These are phyloP conservation scores for Hamamelis virginiana DNA, from an alignment of 164 flowering plant genomes.

Conservation along the genomic window DNA sequence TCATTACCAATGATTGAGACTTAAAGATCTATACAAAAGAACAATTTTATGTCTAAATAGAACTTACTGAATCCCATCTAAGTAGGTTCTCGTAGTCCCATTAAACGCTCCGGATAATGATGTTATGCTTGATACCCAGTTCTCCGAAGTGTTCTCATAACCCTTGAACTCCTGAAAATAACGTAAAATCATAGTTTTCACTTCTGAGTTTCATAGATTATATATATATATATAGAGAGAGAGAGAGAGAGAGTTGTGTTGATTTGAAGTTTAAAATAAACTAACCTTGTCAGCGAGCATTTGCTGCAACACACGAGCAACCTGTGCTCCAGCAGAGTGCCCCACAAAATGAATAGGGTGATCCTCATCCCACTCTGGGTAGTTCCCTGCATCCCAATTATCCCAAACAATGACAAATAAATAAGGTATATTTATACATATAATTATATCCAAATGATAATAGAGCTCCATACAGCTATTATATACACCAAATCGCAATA, in stretches of 20 bases:
- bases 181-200: neutral
- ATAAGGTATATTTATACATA: neutral
- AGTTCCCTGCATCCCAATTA: constrained; percentile 55
- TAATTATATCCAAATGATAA: neutral
- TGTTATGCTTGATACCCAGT: constrained; percentile 92
- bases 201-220: neutral
- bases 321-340: constrained; percentile 99
- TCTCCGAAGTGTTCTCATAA: constrained; percentile 73
- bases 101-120: constrained; percentile 94
- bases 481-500: neutral
- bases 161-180: constrained; percentile 74
- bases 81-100: constrained; percentile 92
- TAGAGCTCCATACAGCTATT: neutral
- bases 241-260: too few relatives aligned
- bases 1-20: neutral
- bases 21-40: neutral
- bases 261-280: neutral
- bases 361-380: constrained; percentile 95
- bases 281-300: constrained; percentile 97
- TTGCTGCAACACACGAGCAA: constrained; percentile 91
- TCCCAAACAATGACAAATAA: neutral
- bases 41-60: neutral
- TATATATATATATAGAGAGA: too few relatives aligned
- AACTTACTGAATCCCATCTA: constrained; percentile 97
- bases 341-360: constrained; percentile 97